Evolutionary conservation across 2,329 filamentous ascomycete genomes (phyloP), one percentile per base, ranked within the genome.

Genomic region (Dothistroma septosporum): DNA sequence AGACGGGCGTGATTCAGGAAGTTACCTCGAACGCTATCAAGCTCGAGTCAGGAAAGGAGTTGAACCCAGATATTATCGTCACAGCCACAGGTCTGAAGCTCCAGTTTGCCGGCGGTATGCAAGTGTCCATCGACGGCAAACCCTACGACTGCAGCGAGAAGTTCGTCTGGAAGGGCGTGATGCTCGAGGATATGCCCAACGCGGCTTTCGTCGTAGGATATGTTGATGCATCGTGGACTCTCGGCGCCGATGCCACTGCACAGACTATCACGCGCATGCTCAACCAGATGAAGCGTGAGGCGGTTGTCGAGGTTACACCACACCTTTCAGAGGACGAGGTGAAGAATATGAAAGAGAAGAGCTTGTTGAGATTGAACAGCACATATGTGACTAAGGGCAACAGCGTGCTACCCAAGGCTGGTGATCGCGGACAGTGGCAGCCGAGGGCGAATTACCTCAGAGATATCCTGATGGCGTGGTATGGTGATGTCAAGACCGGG

Each of bases 101-200:
- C 48, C 72, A 77, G 10, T 76, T 88, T 41, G 82, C 80, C 0
- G 85, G 85, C 24, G 70, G 71, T 46, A 70, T 73, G 60, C 69
- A 75, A 1, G 65, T 87, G 12, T 68, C 69, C 1, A 74, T 88
- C 7, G 83, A 89, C 63, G 81, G 80, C 6, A 64, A 75, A 19
- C 69, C 72, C 0, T 64, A 85, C 46, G 68, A 81, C 5, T 60
- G 82, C 0, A 69, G 77, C 0, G 72, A 78, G 2, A 83, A 83
- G 55, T 87, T 82, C 70, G 72, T 83, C 12, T 89, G 86, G 86
- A 83, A 83, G 66, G 76, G 79, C 7, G 74, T 79, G 50, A 87
- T 89, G 85, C 70, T 89, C 0, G 78, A 87, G 63, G 83, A 83
- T 52, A 73, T 88, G 1, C 87, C 86, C 0, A 89, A 89, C 68